Base-by-base conservation (phyloP, 805 yeast genomes). In the Pichia thaimueangensis region DNA sequence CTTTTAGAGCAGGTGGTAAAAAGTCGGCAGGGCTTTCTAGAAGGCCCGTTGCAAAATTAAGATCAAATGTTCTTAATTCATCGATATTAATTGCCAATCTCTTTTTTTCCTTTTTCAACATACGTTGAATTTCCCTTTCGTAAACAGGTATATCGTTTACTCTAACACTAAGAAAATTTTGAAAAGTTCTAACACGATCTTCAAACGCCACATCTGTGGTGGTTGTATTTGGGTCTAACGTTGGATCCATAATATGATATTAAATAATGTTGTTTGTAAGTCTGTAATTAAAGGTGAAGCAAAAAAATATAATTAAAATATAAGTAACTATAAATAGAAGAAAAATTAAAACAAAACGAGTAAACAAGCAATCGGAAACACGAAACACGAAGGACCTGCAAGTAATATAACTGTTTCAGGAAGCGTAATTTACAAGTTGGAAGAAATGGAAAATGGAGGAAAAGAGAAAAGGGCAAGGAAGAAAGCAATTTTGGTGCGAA, bases 1-100 rank as follows among this genome's bases (percentile, higher is more conserved):
- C 97, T 43, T 82, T 71, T 58, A 89, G 95, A 42, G 89, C 81
- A 6, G 97, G 87, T 5, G 97, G 97, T 23, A 91, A 67, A 53
- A 62, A 89, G 42, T 87, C 96, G 1, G 94, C 79, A 0, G 98
- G 98, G 17, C 67, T 67, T 42, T 76, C 68, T 41, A 93, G 64
- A 9, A 88, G 56, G 0, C 97, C 94, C 2, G 62, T 59, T 84
- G 97, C 93, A 50, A 80, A 76, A 2, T 74, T 78, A 10, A 43
- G 19, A 63, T 89, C 95, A 57, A 84, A 89, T 39, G 81, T 89
- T 52, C 97, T 73, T 16, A 93, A 60, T 50, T 91, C 97, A 63
- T 93, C 98, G 33, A 93, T 69, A 13, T 88, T 78, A 3, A 91
- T 81, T 2, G 72, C 67, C 34, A 91, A 67, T 54, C 98, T 73